A percentile compares a stretch with the other conserved stretches of the same genome.
These are phyloP conservation scores for Penicillium olsonii DNA, from an alignment of 2,329 filamentous ascomycete genomes.

Conservation along the genomic window DNA sequence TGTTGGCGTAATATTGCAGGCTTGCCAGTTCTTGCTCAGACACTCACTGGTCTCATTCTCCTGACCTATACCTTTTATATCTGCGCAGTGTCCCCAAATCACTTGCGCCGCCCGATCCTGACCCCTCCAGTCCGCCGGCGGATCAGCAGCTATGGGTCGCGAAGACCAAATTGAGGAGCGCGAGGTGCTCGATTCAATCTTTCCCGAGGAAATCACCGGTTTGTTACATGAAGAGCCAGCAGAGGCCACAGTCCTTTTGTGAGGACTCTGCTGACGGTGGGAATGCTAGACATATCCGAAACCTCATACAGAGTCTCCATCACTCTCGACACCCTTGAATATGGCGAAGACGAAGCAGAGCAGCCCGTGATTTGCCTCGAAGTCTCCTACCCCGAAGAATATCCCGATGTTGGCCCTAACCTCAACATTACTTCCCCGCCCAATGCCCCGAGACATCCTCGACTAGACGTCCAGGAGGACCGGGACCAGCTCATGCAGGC, in stretches of 20 bases:
- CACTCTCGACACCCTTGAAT: slow-evolving; percentile 73
- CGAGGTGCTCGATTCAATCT: slow-evolving; percentile 97
- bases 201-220: slow-evolving; percentile 96
- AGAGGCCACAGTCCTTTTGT: not conserved
- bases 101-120: slow-evolving; percentile 6
- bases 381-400: slow-evolving; percentile 84
- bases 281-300: slow-evolving; percentile 76
- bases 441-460: slow-evolving; percentile 67
- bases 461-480: slow-evolving; percentile 80
- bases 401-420: slow-evolving; percentile 82
- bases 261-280: slow-evolving; percentile 16
- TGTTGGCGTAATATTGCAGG: not conserved
- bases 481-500: slow-evolving; percentile 70
- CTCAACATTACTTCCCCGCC: slow-evolving; percentile 77
- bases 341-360: slow-evolving; percentile 63
- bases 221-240: slow-evolving; percentile 14
- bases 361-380: slow-evolving; percentile 74
- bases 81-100: not conserved
- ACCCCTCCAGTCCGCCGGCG: slow-evolving; percentile 34
- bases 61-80: not conserved
- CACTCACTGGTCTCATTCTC: not conserved
- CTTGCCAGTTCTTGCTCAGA: not conserved
- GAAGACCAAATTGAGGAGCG: slow-evolving; percentile 96
- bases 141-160: slow-evolving; percentile 47
- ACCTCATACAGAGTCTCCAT: slow-evolving; percentile 85